Conservation (phyloP, 2,329 filamentous ascomycete species). For the Claviceps capensis region DNA sequence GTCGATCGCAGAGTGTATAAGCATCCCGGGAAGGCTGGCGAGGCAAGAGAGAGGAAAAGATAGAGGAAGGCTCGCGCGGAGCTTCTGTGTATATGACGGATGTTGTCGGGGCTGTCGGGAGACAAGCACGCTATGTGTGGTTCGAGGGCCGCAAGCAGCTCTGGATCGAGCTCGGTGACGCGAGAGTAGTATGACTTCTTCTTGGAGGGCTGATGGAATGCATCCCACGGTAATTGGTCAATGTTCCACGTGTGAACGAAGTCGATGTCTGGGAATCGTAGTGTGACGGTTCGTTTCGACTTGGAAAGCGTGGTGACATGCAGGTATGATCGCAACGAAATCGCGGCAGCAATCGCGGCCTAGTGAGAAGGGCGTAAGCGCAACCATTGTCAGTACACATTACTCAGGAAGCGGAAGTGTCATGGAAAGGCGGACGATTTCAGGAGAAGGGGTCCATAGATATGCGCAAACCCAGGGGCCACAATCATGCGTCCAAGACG, state of each 20-base stretch:
- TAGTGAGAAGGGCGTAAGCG: conserved; percentile 20
- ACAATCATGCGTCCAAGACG: conserved; percentile 6
- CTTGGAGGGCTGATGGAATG: conserved; percentile 67
- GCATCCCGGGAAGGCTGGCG: conserved; percentile 63
- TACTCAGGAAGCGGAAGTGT: too few relatives aligned
- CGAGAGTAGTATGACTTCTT: conserved; percentile 94
- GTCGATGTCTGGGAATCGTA: conserved; percentile 84
- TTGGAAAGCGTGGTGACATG: conserved; percentile 91
- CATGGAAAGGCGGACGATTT: too few relatives aligned
- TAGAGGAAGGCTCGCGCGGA: conserved; percentile 84
- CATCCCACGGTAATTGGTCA: conserved; percentile 73
- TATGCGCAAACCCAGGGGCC: neutral
- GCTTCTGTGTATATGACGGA: conserved; percentile 71
- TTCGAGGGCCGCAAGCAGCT: conserved; percentile 67
- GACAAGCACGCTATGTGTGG: conserved; percentile 67
- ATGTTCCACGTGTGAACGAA: conserved; percentile 91
- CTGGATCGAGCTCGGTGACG: conserved; percentile 69
- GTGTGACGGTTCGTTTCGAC: conserved; percentile 72
- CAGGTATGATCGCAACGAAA: conserved; percentile 90
- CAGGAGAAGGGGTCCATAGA: too few relatives aligned
- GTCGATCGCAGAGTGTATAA: conserved; percentile 87
- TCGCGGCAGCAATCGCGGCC: conserved; percentile 87
- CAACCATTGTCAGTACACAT: neutral
- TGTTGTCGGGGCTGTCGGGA: conserved; percentile 46
- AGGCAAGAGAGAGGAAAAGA: conserved; percentile 78